Percentiles rank a stretch among this genome's conserved stretches.
Conservation (phyloP, 1,284 basidiomycete species). For the Cutaneotrichosporon sp. region DNA sequence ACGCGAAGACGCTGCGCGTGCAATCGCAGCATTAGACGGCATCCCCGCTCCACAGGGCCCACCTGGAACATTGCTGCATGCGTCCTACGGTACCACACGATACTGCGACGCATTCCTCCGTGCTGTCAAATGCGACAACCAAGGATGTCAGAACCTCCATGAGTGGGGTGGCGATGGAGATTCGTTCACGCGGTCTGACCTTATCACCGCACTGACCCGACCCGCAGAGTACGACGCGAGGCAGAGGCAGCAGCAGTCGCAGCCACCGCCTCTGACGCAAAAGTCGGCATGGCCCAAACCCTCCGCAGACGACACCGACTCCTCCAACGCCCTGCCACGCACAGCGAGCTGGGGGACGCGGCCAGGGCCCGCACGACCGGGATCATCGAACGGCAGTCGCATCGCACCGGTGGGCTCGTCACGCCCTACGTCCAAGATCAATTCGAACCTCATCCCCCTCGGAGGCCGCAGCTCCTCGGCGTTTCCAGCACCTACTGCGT, state of each 20-base stretch:
- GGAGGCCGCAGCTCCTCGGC: constrained; percentile 29
- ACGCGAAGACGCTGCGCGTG: constrained; percentile 89
- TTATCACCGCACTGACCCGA: constrained; percentile 64
- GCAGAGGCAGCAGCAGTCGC: constrained; percentile 36
- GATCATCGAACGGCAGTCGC: constrained; percentile 9
- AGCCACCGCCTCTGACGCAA: constrained; percentile 25
- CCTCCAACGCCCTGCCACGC: constrained; percentile 62
- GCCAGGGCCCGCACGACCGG: constrained; percentile 10
- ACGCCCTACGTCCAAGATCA: constrained; percentile 31
- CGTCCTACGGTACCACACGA: constrained; percentile 94
- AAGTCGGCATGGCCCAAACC: constrained; percentile 40
- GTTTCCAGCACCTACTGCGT: constrained; percentile 57
- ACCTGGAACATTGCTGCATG: constrained; percentile 74
- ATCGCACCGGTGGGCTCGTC: constrained; percentile 23
- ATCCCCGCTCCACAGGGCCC: constrained; percentile 71
- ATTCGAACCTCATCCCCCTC: constrained; percentile 36
- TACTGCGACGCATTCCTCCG: constrained; percentile 97
- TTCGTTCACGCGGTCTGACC: constrained; percentile 88
- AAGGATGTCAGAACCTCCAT: constrained; percentile 83
- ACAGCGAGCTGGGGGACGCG: constrained; percentile 69
- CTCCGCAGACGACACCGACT: constrained; percentile 34
- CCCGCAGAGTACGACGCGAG: constrained; percentile 45
- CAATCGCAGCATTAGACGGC: constrained; percentile 90
- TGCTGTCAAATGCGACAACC: constrained; percentile 68
- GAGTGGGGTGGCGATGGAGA: constrained; percentile 99